Base-by-base conservation (phyloP, 768 basidiomycete species). In the Agrocybe praecox region DNA sequence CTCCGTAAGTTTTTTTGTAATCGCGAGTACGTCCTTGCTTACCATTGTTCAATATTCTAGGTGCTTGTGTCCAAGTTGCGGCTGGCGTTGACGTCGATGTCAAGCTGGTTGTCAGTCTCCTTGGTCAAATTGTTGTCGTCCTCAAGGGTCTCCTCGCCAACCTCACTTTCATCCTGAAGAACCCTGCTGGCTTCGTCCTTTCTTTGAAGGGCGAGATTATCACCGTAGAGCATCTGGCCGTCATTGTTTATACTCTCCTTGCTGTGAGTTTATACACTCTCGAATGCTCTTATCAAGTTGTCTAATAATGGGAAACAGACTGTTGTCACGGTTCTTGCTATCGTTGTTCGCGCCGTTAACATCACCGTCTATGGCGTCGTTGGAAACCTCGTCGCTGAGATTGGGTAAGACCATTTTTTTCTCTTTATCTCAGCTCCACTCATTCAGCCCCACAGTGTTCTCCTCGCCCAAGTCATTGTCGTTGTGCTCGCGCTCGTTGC, bases 1-100 rank as follows among this genome's bases (percentile, higher is more conserved):
- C 44, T 67, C 23, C 55, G 69, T 65, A 57, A 9, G 61, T 64
- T 47, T 18, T 14, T 48, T n/a, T 6, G 9, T 5, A 18, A 40
- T 29, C 32, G 26, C 26, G n/a, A 29, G 4, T 29, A 29, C 26
- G 26, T 5, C 9, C 9, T 29, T 29, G 26, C 9, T 29, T 29
- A 9, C 4, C 9, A 5, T 29, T 29, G 4, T 29, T 29, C 9
- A 9, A 29, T 9, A 29, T 29, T 46, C 11, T 29, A 22, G 26
- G 26, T 8, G 46, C 26, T 47, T 9, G 19, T 10, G 49, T 40
- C 34, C 23, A 18, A 10, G 21, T 15, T 26, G 36, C 49, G 9
- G 49, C n/a, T 10, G 33, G 36, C 15, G 33, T 51, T 50, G 58
- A 47, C 42, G 17, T 29, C 12, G 46, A 29, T 14, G 46, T 45